Evolutionary conservation across 2,329 filamentous ascomycete genomes (phyloP).

Genomic region (Paecilomyces fulvus): DNA sequence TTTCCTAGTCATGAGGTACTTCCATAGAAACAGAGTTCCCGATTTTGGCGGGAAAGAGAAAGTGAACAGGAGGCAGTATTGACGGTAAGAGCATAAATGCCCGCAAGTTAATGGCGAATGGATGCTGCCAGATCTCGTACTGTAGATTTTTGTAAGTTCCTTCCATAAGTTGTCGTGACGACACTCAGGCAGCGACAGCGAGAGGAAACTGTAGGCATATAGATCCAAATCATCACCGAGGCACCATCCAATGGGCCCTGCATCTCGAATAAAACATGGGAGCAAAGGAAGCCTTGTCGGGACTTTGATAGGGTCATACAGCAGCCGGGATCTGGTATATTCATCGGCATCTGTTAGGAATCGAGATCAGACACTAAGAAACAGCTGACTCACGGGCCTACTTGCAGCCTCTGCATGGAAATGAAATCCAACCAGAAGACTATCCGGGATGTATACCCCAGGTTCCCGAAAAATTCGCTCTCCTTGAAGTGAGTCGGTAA

Average conservation of each 20-base stretch:
- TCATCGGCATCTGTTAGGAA: background rate
- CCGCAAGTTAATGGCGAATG: background rate
- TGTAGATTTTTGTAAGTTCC: background rate
- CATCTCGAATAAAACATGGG: background rate
- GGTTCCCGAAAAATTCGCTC: background rate
- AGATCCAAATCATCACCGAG: background rate
- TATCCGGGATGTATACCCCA: background rate
- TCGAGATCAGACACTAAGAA: background rate
- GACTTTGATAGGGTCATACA: background rate
- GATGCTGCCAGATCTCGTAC: background rate
- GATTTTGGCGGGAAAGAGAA: background rate
- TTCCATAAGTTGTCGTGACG: background rate
- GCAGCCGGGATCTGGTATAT: background rate
- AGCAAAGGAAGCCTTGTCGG: background rate
- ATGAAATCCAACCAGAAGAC: background rate
- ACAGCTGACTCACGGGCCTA: background rate
- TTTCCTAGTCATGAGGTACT: too few relatives aligned
- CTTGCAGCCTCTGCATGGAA: background rate
- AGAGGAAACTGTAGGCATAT: background rate
- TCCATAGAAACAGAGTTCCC: background rate
- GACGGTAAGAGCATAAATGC: background rate
- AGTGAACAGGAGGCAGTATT: background rate
- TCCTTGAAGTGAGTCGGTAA: background rate
- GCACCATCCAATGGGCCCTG: background rate
- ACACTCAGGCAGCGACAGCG: background rate